Percentiles rank a stretch among this genome's conserved stretches.
Conservation (phyloP, 805 yeast species). For the Crinitomyces ghanaensis region DNA sequence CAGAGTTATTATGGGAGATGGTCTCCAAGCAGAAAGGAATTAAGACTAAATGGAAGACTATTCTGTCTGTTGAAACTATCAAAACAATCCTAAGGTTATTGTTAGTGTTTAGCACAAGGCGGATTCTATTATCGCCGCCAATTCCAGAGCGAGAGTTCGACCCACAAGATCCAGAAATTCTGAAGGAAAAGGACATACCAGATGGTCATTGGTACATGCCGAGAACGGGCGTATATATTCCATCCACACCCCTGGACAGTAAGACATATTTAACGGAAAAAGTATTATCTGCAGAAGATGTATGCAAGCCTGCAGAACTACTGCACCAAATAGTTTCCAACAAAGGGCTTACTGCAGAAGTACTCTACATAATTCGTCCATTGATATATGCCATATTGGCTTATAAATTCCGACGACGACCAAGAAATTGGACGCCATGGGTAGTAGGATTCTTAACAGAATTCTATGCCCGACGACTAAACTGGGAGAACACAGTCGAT, state of each 20-base stretch:
- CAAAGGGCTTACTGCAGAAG: slow-evolving; percentile 22
- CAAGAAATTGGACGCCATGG: slow-evolving; percentile 32
- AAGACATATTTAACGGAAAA: slow-evolving; percentile 17
- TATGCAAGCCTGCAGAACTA: slow-evolving; percentile 22
- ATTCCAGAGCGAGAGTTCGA: slow-evolving; percentile 27
- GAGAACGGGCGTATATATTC: slow-evolving; percentile 17
- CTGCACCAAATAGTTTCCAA: slow-evolving; percentile 18
- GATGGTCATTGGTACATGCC: slow-evolving; percentile 18
- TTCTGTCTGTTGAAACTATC: slow-evolving; percentile 21
- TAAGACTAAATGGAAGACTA: slow-evolving; percentile 21
- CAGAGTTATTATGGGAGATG: slow-evolving; percentile 30
- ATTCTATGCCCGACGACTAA: slow-evolving; percentile 20
- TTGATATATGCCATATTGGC: slow-evolving; percentile 27
- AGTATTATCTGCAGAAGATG: slow-evolving; percentile 24
- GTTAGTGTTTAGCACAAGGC: slow-evolving; percentile 19
- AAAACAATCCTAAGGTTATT: slow-evolving; percentile 25
- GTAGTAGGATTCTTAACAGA: slow-evolving; percentile 27
- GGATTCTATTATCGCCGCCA: slow-evolving; percentile 23
- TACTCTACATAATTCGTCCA: slow-evolving; percentile 29
- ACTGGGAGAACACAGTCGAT: slow-evolving; percentile 16
- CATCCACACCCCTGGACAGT: slow-evolving; percentile 13
- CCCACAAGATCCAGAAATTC: slow-evolving; percentile 16
- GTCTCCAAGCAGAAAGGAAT: slow-evolving; percentile 17
- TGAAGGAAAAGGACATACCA: slow-evolving; percentile 4
- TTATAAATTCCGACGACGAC: slow-evolving; percentile 13